Conservation (phyloP, 768 basidiomycete species). For the Suillus hirtellus region DNA sequence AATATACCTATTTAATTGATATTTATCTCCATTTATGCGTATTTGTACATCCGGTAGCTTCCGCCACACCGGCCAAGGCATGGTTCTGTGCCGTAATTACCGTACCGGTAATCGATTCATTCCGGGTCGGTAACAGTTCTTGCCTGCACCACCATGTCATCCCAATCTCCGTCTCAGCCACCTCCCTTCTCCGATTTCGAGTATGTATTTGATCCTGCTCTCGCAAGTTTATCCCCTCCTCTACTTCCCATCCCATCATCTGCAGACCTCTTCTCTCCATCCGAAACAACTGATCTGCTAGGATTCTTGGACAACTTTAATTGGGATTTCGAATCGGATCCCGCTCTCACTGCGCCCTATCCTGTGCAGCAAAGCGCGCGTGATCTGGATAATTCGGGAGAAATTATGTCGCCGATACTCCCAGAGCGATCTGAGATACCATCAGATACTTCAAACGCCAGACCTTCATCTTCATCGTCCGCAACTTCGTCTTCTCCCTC, state of each 20-base stretch:
- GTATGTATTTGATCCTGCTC: slow-evolving; percentile 66
- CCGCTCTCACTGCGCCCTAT: slow-evolving; percentile 19
- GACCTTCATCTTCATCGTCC: slow-evolving; percentile 12
- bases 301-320: slow-evolving; percentile 83
- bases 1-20: slow-evolving; percentile 22
- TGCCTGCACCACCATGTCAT: slow-evolving; percentile 28
- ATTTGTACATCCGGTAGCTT: slow-evolving; percentile 25
- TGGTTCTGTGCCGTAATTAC: slow-evolving; percentile 3
- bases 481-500: slow-evolving; percentile 12
- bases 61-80: slow-evolving; percentile 14
- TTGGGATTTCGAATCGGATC: slow-evolving; percentile 59
- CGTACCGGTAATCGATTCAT: slow-evolving; percentile 21
- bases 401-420: slow-evolving; percentile 9
- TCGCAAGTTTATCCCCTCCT: slow-evolving; percentile 56
- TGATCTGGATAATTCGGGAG: neutral
- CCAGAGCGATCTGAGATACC: neutral
- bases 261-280: slow-evolving; percentile 74
- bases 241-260: slow-evolving; percentile 67
- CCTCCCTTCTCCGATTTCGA: slow-evolving; percentile 72
- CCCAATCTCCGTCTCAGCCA: slow-evolving; percentile 38
- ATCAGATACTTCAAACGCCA: slow-evolving; percentile 7
- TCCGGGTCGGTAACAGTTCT: slow-evolving; percentile 18
- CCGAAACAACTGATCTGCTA: slow-evolving; percentile 77
- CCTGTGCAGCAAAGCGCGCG: slow-evolving; percentile 9
- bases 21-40: slow-evolving; percentile 27